Base-by-base conservation (phyloP, 495 filamentous ascomycete genomes). In the Penicillium fimorum region DNA sequence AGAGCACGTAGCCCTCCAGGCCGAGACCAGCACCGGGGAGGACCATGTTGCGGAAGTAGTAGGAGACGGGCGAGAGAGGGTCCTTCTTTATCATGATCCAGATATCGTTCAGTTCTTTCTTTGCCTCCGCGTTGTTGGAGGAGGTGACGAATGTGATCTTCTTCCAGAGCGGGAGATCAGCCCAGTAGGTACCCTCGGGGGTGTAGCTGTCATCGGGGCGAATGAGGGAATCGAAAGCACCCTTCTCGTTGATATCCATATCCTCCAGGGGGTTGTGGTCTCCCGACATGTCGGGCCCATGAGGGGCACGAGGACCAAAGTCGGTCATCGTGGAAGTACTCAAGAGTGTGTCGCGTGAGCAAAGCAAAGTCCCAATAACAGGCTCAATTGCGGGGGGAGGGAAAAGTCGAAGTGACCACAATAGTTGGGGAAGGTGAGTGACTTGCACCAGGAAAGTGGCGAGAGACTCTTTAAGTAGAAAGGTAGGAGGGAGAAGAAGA, bases 1-100 rank as follows among this genome's bases (percentile, higher is more conserved):
- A 96, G 30, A 96, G 82, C 38, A 96, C 91, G 72, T 96, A 96
- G 65, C 84, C 91, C 80, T 96, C 92, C 20, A 96, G 80, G 63
- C 88, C 84, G 27, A 96, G 81, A 71, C 92, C 92, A 58, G 89
- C 89, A 72, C 92, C 92, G 46, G 91, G 91, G 35, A 96, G 79
- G 41, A 96, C 85, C 75, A 91, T 90, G 67, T 95, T 94, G 62
- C 82, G 82, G 71, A 92, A 85, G 65, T 96, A 96, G 76, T 84
- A 92, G n/a, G 79, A 79, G 27, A 96, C 45, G 0, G 91, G 91
- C 46, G 84, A 87, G 20, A 95, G 76, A 20, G 90, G 91, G 66
- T 94, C 89, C 24, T 82, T 68, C 73, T 91, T 94, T 53, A 86
- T 72, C 91, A 96, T 93, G 17, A 70, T 51, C 74, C 87, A 87